phyloP scores from a whole-genome alignment of 2,329 filamentous ascomycete genomes.

The Colletotrichum somersetense region DNA sequence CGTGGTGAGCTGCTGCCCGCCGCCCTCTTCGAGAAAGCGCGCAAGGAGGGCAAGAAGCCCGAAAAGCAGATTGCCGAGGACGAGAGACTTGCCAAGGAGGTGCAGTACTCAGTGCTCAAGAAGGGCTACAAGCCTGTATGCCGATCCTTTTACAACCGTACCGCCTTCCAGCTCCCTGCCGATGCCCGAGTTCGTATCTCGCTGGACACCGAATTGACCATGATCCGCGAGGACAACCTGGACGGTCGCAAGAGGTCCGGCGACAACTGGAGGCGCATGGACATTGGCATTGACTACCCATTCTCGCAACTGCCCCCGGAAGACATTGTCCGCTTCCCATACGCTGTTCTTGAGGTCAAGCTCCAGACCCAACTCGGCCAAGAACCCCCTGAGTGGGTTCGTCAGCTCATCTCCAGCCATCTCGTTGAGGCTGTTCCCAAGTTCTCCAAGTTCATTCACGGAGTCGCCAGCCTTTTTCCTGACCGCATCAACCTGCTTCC shows the following conservation, averaged over 20 bases:
- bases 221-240: slow-evolving; percentile 95
- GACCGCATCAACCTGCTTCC: slow-evolving; percentile 89
- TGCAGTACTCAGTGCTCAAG: slow-evolving; percentile 93
- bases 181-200: slow-evolving; percentile 97
- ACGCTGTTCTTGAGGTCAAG: slow-evolving; percentile 96
- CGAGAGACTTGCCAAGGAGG: slow-evolving; percentile 88
- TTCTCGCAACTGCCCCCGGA: slow-evolving; percentile 89
- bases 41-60: slow-evolving; percentile 94
- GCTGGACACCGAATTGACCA: slow-evolving; percentile 93
- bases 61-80: slow-evolving; percentile 92
- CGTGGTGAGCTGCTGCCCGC: slow-evolving; percentile 85
- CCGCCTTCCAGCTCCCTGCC: slow-evolving; percentile 95
- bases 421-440: slow-evolving; percentile 99
- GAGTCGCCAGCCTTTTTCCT: slow-evolving; percentile 88
- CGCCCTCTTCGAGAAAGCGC: slow-evolving; percentile 94
- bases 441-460: slow-evolving; percentile 99
- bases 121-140: slow-evolving; percentile 90
- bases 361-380: slow-evolving; percentile 96
- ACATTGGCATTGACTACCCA: slow-evolving; percentile 96
- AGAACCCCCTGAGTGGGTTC: slow-evolving; percentile 96
- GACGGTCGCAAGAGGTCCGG: slow-evolving; percentile 82
- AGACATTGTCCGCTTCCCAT: slow-evolving; percentile 93
- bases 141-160: slow-evolving; percentile 97
- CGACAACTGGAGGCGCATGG: slow-evolving; percentile 95
- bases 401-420: slow-evolving; percentile 91